phyloP scores from a whole-genome alignment of 768 basidiomycete species.

The Saitozyma sp. region DNA sequence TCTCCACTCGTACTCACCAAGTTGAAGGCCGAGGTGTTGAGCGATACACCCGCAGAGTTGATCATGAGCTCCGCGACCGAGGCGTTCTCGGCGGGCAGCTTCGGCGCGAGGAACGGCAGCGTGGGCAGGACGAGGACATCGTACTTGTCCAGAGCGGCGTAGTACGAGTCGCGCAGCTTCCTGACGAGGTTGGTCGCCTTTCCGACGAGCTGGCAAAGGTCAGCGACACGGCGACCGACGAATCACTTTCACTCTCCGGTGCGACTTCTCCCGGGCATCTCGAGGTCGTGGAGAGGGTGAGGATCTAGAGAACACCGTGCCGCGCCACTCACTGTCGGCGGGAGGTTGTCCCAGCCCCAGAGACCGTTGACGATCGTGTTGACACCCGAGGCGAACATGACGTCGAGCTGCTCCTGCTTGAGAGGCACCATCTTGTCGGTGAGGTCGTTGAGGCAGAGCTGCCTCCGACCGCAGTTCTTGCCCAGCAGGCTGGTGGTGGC shows the following conservation, averaged over 20 bases:
- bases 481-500: constrained; percentile 29
- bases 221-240: too few relatives aligned
- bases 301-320: too few relatives aligned
- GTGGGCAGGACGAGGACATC: constrained; percentile 55
- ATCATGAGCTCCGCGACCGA: constrained; percentile 46
- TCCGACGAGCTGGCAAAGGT: constrained; percentile 32
- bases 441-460: constrained; percentile 53
- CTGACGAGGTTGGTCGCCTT: constrained; percentile 55
- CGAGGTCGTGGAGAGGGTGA: too few relatives aligned
- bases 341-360: constrained; percentile 24
- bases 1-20: constrained; percentile 14
- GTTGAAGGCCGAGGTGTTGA: constrained; percentile 36
- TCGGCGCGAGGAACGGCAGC: constrained; percentile 20
- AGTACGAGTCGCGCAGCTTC: constrained; percentile 53
- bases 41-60: constrained; percentile 29
- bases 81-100: constrained; percentile 18
- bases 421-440: constrained; percentile 47
- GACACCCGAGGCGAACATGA: constrained; percentile 23
- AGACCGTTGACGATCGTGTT: constrained; percentile 31
- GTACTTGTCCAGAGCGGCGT: constrained; percentile 46
- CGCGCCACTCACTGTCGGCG: constrained; percentile 23
- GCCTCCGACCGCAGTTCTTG: constrained; percentile 40
- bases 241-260: too few relatives aligned
- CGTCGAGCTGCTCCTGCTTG: constrained; percentile 55
- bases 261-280: too few relatives aligned